Evolutionary conservation across 306 rosid genomes (phyloP), one percentile per base, ranked within the genome.

Genomic region (Prunus persica): DNA sequence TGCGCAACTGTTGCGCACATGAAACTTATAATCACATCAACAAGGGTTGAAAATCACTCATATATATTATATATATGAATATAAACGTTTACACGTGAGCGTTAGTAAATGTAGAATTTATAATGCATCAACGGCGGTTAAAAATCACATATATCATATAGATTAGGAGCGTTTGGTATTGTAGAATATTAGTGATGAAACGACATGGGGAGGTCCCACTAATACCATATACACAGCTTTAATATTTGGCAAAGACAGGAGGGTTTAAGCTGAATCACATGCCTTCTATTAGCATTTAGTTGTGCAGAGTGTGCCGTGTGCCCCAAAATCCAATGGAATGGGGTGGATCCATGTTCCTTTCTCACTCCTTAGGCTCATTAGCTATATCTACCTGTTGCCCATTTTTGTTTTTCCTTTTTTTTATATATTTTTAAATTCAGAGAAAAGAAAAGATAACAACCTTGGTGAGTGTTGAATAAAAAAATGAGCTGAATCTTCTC

Each of bases 271-370:
- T 61, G 50, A 89, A 73, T 89, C 98, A 88, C 91, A 91, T 87
- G 91, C 80, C 77, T 76, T 87, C 13, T 76, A 78, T 74, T 82
- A 74, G 89, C 84, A 85, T 93, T 87, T 81, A 83, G 84, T 84
- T 84, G 62, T 55, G 84, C 75, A 65, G 55, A 22, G 67, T 63
- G 24, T 63, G 24, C 67, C 30, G 67, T 19, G 50, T 65, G 69
- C 50, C 49, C 86, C 82, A 74, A 61, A 73, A 45, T 61, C 69
- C 77, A 78, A 79, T 82, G 88, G 76, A 86, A 74, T 82, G 72
- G 88, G 88, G 86, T 83, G 92, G 90, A 88, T 83, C 89, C 91
- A 86, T 85, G 84, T 87, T 78, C 80, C 74, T 76, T 30, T 6
- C 43, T 38, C 11, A 18, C 73, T 34, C 65, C 65, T 61, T 25